A percentile compares a stretch with the other conserved stretches of the same genome.
These are phyloP conservation scores for Cytospora mali DNA, from an alignment of 2,329 filamentous ascomycete genomes.

Conservation along the genomic window DNA sequence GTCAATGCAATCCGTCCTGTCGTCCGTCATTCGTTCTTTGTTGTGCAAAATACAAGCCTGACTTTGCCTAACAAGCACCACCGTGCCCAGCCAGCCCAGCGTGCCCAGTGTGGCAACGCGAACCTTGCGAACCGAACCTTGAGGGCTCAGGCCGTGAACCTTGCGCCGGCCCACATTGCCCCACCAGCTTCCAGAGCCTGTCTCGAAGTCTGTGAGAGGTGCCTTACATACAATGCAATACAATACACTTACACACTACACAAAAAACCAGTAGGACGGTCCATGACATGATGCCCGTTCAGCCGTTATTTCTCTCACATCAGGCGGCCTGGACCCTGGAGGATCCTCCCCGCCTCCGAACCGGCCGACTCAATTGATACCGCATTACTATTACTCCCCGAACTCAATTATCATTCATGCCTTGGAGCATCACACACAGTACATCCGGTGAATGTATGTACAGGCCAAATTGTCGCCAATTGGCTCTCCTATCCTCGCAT, in stretches of 20 bases:
- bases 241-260: too few relatives aligned
- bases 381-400: constrained; percentile 11
- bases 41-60: constrained; percentile 16
- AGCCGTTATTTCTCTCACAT: not conserved
- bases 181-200: constrained; percentile 5
- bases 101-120: constrained; percentile 20
- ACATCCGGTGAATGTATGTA: not conserved
- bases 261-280: too few relatives aligned
- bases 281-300: not conserved
- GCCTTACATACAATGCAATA: too few relatives aligned
- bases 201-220: constrained; percentile 13
- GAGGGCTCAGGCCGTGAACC: constrained; percentile 1
- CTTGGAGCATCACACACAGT: constrained; percentile 16
- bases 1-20: constrained; percentile 9
- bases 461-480: constrained; percentile 12
- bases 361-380: constrained; percentile 12
- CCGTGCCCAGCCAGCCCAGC: not conserved
- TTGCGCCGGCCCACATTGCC: not conserved
- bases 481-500: constrained; percentile 14
- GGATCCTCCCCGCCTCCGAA: constrained; percentile 8
- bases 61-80: not conserved
- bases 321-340: constrained; percentile 10
- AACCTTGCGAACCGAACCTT: constrained; percentile 1
- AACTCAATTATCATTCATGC: constrained; percentile 9
- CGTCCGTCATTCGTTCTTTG: constrained; percentile 10